phyloP scores from a whole-genome alignment of 495 filamentous ascomycete genomes.

The Podospora sp. region DNA sequence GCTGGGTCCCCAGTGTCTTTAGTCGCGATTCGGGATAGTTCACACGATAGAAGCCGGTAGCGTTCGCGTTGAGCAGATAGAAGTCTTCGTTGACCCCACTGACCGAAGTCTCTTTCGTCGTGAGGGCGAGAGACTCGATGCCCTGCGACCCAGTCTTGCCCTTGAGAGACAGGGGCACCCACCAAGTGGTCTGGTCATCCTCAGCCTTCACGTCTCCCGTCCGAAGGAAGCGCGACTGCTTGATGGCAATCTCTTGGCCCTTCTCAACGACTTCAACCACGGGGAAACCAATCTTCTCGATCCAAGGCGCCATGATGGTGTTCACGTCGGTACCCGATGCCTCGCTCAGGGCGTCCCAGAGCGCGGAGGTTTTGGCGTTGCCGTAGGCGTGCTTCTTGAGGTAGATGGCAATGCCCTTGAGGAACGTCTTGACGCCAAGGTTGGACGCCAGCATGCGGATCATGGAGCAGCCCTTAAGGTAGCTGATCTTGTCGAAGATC shows the following conservation, averaged over 20 bases:
- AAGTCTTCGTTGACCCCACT: slow-evolving; percentile 74
- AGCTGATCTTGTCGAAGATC: slow-evolving; percentile 94
- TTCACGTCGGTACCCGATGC: slow-evolving; percentile 87
- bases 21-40: slow-evolving; percentile 84
- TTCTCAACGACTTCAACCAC: slow-evolving; percentile 78
- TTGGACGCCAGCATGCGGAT: slow-evolving; percentile 92
- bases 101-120: slow-evolving; percentile 72
- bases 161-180: slow-evolving; percentile 85
- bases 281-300: slow-evolving; percentile 90
- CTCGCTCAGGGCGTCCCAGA: slow-evolving; percentile 89
- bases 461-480: slow-evolving; percentile 91
- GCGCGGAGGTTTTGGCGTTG: slow-evolving; percentile 92
- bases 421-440: slow-evolving; percentile 81
- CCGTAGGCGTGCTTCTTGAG: slow-evolving; percentile 84
- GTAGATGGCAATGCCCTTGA: slow-evolving; percentile 85
- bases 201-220: slow-evolving; percentile 82
- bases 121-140: slow-evolving; percentile 62
- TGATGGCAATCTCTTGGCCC: slow-evolving; percentile 76
- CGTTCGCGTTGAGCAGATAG: slow-evolving; percentile 89
- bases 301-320: slow-evolving; percentile 89
- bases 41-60: slow-evolving; percentile 89
- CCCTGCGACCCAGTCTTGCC: slow-evolving; percentile 56
- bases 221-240: slow-evolving; percentile 84
- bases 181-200: slow-evolving; percentile 93
- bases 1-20: slow-evolving; percentile 72